Evolutionary conservation across 2,329 filamentous ascomycete genomes (phyloP).

Genomic region (Hypoxylon sp.): DNA sequence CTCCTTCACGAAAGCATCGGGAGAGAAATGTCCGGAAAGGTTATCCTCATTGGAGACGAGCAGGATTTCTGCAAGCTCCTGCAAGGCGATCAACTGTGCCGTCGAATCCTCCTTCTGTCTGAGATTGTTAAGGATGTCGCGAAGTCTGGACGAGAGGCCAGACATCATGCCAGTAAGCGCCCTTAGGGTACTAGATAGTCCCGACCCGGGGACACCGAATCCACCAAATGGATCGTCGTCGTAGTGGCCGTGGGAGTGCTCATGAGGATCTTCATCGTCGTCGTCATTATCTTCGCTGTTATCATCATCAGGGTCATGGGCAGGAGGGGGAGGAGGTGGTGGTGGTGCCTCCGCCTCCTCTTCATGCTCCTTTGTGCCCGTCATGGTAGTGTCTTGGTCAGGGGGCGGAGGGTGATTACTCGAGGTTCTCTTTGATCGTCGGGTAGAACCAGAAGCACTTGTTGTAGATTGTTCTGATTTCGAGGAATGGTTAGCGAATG

Average conservation of each 20-base stretch:
- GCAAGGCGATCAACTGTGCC: constrained; percentile 87
- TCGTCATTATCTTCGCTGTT: constrained; percentile 54
- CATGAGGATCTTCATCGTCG: constrained; percentile 64
- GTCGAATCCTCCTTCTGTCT: constrained; percentile 86
- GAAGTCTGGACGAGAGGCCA: constrained; percentile 79
- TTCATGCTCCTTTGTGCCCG: constrained; percentile 68
- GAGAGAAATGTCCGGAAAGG: constrained; percentile 91
- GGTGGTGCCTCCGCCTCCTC: constrained; percentile 52
- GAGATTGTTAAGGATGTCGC: constrained; percentile 78
- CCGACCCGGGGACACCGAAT: constrained; percentile 70
- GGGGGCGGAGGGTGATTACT: constrained; percentile 53
- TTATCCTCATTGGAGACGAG: constrained; percentile 97
- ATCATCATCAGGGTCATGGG: constrained; percentile 52
- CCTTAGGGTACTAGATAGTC: constrained; percentile 81
- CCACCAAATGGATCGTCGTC: constrained; percentile 72
- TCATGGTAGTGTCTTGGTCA: constrained; percentile 76
- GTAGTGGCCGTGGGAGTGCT: constrained; percentile 67
- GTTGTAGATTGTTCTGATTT: constrained; percentile 40
- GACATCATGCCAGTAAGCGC: constrained; percentile 93
- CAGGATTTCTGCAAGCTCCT: constrained; percentile 91
- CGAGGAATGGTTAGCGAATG: not conserved
- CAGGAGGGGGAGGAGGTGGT: constrained; percentile 50
- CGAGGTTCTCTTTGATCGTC: constrained; percentile 63
- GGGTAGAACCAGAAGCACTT: constrained; percentile 50
- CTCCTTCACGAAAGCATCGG: constrained; percentile 95